Evolutionary conservation across 495 filamentous ascomycete species (phyloP).

Genomic region (Jackrogersella minutella): DNA sequence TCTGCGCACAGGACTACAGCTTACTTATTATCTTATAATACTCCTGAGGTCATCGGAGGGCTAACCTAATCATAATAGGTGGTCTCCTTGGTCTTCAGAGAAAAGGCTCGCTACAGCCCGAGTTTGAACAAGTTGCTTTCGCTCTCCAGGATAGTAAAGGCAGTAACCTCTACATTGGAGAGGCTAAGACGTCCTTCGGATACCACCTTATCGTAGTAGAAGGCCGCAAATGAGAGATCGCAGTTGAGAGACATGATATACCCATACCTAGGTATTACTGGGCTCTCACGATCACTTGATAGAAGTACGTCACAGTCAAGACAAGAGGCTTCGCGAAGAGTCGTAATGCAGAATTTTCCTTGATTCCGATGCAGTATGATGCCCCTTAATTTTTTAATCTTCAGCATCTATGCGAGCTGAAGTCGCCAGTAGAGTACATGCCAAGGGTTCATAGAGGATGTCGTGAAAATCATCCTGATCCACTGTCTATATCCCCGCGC

Average conservation of each 20-base stretch:
- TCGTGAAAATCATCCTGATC: constrained; percentile 43
- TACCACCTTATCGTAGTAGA: constrained; percentile 94
- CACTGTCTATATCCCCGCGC: constrained; percentile 45
- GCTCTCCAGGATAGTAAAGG: constrained; percentile 79
- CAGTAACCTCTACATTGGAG: constrained; percentile 75
- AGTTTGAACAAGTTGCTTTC: constrained; percentile 85
- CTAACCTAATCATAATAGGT: constrained; percentile 55
- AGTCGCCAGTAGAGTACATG: constrained; percentile 49
- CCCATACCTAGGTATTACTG: neutral
- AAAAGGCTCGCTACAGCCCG: constrained; percentile 73
- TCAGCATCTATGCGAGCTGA: constrained; percentile 48
- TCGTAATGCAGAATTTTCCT: constrained; percentile 42
- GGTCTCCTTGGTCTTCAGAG: constrained; percentile 86
- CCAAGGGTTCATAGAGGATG: constrained; percentile 38
- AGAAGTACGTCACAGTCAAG: constrained; percentile 7
- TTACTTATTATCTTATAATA: neutral
- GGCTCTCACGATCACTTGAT: neutral
- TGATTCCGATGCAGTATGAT: constrained; percentile 50
- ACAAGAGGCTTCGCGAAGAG: neutral
- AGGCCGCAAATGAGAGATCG: constrained; percentile 41
- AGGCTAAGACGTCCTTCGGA: constrained; percentile 85
- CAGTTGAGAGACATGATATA: constrained; percentile 44
- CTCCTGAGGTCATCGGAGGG: no score
- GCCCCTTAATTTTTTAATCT: constrained; percentile 33
- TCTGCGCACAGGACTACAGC: constrained; percentile 1